Evolutionary conservation across 2,329 filamentous ascomycete species (phyloP).

Genomic region (Lecanosticta acicola): DNA sequence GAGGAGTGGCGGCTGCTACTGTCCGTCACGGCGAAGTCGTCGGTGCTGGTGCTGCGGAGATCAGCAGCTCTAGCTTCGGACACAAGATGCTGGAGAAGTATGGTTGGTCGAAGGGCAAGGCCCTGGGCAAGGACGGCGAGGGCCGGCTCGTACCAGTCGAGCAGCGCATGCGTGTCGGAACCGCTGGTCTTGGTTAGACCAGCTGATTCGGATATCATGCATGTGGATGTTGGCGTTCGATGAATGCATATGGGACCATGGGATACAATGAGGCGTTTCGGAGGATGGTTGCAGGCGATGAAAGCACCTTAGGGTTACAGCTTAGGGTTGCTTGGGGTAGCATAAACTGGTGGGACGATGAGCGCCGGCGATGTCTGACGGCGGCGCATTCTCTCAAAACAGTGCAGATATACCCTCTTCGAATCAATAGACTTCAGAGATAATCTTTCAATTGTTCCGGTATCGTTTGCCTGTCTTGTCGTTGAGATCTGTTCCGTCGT

Average conservation of each 20-base stretch:
- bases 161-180: conserved; percentile 80
- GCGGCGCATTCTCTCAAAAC: neutral
- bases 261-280: no score
- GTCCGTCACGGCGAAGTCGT: conserved; percentile 85
- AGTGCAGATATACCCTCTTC: neutral
- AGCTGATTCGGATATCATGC: neutral
- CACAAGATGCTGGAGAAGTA: conserved; percentile 90
- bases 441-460: neutral
- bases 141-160: conserved; percentile 81
- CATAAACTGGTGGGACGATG: neutral
- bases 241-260: neutral
- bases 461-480: neutral
- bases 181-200: conserved; percentile 66
- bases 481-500: neutral
- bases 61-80: conserved; percentile 77
- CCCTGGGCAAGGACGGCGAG: conserved; percentile 73
- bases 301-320: neutral
- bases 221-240: neutral
- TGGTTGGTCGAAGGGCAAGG: conserved; percentile 88
- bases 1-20: conserved; percentile 40
- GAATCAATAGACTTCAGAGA: neutral
- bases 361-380: neutral
- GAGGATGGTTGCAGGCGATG: no score
- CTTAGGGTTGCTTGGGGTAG: neutral
- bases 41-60: conserved; percentile 75